Base-by-base conservation (phyloP, 768 basidiomycete genomes). In the Collybia sordida region DNA sequence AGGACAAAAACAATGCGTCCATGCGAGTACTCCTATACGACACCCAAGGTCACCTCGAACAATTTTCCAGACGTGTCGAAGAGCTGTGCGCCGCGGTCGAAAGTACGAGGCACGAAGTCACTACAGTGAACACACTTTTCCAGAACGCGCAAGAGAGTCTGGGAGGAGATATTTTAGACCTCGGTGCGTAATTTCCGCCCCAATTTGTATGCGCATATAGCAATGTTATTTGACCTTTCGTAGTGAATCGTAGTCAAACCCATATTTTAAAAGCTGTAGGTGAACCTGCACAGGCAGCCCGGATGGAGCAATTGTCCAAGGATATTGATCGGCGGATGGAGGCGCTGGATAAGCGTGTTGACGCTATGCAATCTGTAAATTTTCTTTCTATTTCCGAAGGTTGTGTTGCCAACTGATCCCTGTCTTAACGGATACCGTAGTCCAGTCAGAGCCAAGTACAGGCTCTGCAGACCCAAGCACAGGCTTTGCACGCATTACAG, bases 21-120 rank as follows among this genome's bases (percentile, higher is more conserved):
- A 84, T 84, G 69, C 80, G 87, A 35, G 76, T 89, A 56, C 74
- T 90, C 11, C 68, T 90, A 18, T 81, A 89, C 55, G 88, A 90
- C 60, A 88, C 86, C 0, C 86, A 88, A 49, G 79, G 77, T 18
- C 80, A 83, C 53, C 73, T 90, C 28, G 86, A 90, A 64, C 79
- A 71, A 56, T 89, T 90, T 51, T 79, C 83, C 0, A 68, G 68
- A 6, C 75, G 77, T 24, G 78, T 84, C 12, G 81, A 79, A 37
- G 65, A 66, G n/a, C 71, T 89, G 19, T 64, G 80, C 1, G 63
- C 64, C 9, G 73, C 68, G 25, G 72, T 86, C 11, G 78, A 81
- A 12, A 72, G 79, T 25, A 72, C 82, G 21, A 77, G 74, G 54
- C 63, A 68, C 5, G 82, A 86, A 55, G 73, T 88, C 24, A 66